Evolutionary conservation across 352 stramenopile genomes (phyloP), one percentile per base, ranked within the genome.

Genomic region (Pilasporangium apinafurcum): DNA sequence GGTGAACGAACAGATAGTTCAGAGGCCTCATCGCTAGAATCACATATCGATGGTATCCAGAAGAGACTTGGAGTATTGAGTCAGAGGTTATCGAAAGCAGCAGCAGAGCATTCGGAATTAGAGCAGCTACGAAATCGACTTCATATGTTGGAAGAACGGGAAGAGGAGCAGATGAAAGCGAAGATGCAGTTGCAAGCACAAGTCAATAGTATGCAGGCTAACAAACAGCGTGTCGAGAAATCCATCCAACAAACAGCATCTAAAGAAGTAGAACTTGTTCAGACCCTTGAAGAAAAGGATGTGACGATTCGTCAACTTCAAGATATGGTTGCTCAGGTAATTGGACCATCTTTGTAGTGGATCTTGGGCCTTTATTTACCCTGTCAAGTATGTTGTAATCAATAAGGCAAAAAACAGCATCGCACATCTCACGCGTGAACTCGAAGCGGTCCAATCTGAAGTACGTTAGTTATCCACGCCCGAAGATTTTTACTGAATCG

Each of bases 391-490:
- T n/a, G n/a, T n/a, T n/a, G n/a, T n/a, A n/a, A n/a, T n/a, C n/a
- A n/a, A n/a, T n/a, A n/a, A 71, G 37, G 35, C 74, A 22, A 68
- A 65, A 44, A 34, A 54, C 22, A 70, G 60, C 22, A 49, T 75
- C 26, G 56, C 63, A 24, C 53, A 73, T 14, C 65, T 88, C 0
- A 59, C 67, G 2, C 55, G 62, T 5, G 62, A 86, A 30, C 52
- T 86, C 17, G 66, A 82, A 27, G 59, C 72, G 22, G 59, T 65
- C 4, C 72, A 88, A 38, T 41, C 44, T 17, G 62, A 88, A 48
- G 75, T 87, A 43, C 35, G 39, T 47, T n/a, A 5, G 1, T 44
- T 2, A 4, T 41, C 12, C n/a, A n/a, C n/a, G n/a, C n/a, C n/a
- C n/a, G n/a, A n/a, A n/a, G n/a, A n/a, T n/a, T n/a, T n/a, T n/a